Conservation (phyloP, 2,329 filamentous ascomycete species). For the Talaromyces sp. region DNA sequence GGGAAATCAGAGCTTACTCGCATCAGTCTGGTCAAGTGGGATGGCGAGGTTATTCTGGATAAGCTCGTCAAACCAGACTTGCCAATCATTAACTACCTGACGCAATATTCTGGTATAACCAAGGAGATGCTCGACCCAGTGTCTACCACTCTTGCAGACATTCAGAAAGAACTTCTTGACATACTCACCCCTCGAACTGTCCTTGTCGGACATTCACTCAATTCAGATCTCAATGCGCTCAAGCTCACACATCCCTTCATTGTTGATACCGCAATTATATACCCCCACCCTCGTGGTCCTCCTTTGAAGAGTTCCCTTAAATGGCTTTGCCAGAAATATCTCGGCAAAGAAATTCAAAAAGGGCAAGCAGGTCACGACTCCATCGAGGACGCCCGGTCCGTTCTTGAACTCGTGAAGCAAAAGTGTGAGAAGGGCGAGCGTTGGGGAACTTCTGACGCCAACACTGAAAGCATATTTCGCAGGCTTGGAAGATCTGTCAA, state of each 20-base stretch:
- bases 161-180: conserved; percentile 69
- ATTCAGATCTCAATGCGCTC: conserved; percentile 65
- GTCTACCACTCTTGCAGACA: conserved; percentile 75
- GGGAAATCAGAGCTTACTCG: conserved; percentile 78
- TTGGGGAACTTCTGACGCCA: conserved; percentile 76
- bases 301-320: conserved; percentile 88
- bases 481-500: conserved; percentile 58
- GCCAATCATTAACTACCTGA: conserved; percentile 89
- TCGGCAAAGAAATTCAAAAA: conserved; percentile 82
- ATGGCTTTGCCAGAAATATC: conserved; percentile 79
- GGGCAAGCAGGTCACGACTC: conserved; percentile 77
- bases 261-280: conserved; percentile 84
- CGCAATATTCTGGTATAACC: conserved; percentile 87
- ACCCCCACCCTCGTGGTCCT: conserved; percentile 81
- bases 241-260: conserved; percentile 87
- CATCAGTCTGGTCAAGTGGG: conserved; percentile 82
- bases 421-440: conserved; percentile 89
- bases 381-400: conserved; percentile 84
- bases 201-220: conserved; percentile 43
- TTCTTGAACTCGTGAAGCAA: conserved; percentile 85
- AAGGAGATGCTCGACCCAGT: conserved; percentile 73
- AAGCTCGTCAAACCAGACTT: conserved; percentile 85
- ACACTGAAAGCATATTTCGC: conserved; percentile 83
- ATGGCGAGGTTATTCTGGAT: conserved; percentile 74
- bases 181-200: conserved; percentile 52